These are phyloP conservation scores for Gossypium mustelinum DNA, from an alignment of 345 rosid genomes.

Conservation along the genomic window DNA sequence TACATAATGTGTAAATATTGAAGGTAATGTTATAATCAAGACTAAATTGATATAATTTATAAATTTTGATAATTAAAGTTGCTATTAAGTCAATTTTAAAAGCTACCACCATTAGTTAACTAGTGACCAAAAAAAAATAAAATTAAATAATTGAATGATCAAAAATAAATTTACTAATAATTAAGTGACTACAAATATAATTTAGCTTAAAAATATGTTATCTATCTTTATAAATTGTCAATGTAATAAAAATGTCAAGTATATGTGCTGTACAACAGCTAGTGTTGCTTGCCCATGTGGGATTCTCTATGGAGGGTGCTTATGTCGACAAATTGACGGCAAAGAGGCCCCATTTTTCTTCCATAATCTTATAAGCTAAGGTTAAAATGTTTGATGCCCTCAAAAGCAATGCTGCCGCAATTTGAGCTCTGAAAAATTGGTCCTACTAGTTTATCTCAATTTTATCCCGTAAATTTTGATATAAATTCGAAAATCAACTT, in stretches of 20 bases:
- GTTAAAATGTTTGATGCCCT: constrained; percentile 6
- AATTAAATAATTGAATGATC: no score
- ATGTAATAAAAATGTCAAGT: neutral
- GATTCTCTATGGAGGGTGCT: constrained; percentile 2
- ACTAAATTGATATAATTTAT: no score
- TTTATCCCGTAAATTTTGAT: no score
- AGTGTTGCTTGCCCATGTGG: constrained; percentile 13
- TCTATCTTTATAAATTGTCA: neutral
- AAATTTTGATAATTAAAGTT: no score
- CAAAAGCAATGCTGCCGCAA: constrained; percentile 25
- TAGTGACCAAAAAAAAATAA: no score
- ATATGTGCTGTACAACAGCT: constrained; percentile 11
- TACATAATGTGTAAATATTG: no score
- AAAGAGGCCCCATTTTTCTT: constrained; percentile 13
- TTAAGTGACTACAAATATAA: no score
- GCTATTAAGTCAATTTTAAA: no score
- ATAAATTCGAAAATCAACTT: no score
- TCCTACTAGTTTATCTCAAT: neutral
- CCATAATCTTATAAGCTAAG: neutral
- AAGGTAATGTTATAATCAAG: no score
- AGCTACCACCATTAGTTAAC: fast-evolving
- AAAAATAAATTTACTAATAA: no score
- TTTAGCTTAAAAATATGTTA: fast-evolving
- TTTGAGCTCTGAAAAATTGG: constrained; percentile 21
- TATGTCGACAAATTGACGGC: constrained; percentile 17